Evolutionary conservation across 2,329 filamentous ascomycete genomes (phyloP).

Genomic region (Didymella arachidicola): DNA sequence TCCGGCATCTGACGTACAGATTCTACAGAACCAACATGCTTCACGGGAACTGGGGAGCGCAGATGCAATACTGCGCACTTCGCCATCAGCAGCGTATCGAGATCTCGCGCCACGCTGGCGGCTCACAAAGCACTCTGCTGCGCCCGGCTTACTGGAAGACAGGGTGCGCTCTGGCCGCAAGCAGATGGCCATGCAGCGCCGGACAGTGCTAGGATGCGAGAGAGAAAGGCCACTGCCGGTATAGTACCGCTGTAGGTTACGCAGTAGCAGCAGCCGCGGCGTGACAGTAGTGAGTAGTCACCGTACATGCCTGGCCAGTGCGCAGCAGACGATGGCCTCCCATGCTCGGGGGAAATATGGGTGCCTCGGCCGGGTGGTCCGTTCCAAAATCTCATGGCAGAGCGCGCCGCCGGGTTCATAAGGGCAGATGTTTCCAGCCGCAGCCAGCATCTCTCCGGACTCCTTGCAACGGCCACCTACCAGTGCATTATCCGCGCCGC

Average conservation of each 20-base stretch:
- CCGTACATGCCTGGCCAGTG: slow-evolving; percentile 6
- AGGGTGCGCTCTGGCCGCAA: slow-evolving; percentile 12
- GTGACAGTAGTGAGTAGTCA: slow-evolving; percentile 15
- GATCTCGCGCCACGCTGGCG: not conserved
- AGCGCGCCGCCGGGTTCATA: not conserved
- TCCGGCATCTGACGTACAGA: slow-evolving; percentile 21
- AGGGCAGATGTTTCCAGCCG: slow-evolving; percentile 6
- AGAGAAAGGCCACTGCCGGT: not conserved
- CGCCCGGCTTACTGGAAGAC: slow-evolving; percentile 16
- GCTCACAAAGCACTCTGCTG: slow-evolving; percentile 14
- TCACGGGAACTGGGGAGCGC: not conserved
- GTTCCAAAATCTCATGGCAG: slow-evolving; percentile 5
- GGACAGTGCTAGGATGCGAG: slow-evolving; percentile 10
- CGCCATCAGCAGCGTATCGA: slow-evolving; percentile 4
- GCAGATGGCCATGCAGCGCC: slow-evolving; percentile 15
- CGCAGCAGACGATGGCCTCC: not conserved
- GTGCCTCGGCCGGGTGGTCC: slow-evolving; percentile 15
- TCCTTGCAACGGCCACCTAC: not conserved
- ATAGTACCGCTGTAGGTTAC: slow-evolving; percentile 12
- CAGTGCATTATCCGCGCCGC: not conserved
- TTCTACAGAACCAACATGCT: slow-evolving; percentile 6
- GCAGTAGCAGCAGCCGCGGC: slow-evolving; percentile 13
- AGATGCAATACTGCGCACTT: slow-evolving; percentile 5
- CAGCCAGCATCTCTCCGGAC: not conserved
- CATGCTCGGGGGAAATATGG: not conserved